Evolutionary conservation across 805 yeast genomes (phyloP).

Genomic region (Brettanomyces custersianus): DNA sequence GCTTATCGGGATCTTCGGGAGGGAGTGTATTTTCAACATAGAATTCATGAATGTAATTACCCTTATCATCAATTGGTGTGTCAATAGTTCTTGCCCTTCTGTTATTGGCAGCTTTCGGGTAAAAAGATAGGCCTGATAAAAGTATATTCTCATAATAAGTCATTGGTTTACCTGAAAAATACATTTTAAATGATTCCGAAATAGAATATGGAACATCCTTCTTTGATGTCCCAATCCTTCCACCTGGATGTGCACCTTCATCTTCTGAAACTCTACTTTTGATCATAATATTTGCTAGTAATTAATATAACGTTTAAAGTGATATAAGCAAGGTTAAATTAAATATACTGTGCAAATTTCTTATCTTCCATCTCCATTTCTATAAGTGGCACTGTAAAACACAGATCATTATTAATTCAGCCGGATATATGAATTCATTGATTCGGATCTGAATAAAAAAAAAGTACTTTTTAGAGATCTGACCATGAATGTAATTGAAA

Average conservation of each 20-base stretch:
- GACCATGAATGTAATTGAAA: too few relatives aligned
- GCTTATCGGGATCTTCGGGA: conserved; percentile 5
- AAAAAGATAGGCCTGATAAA: conserved; percentile 50
- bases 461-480: too few relatives aligned
- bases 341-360: too few relatives aligned
- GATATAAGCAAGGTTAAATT: too few relatives aligned
- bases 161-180: conserved; percentile 17
- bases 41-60: conserved; percentile 64
- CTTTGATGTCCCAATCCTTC: background rate
- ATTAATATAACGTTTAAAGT: too few relatives aligned
- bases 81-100: conserved; percentile 37
- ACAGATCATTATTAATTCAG: too few relatives aligned
- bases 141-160: conserved; percentile 30
- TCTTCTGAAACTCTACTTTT: too few relatives aligned
- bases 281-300: too few relatives aligned
- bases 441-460: too few relatives aligned
- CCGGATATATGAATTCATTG: too few relatives aligned
- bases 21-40: conserved; percentile 35
- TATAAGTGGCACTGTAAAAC: too few relatives aligned
- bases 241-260: background rate
- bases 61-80: conserved; percentile 40
- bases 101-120: conserved; percentile 41
- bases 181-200: conserved; percentile 19
- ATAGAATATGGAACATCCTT: conserved; percentile 3
- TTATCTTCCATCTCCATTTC: too few relatives aligned